A percentile compares a stretch with the other conserved stretches of the same genome.
These are phyloP conservation scores for Metarhizium sp. DNA, from an alignment of 2,329 filamentous ascomycete genomes.

Conservation along the genomic window DNA sequence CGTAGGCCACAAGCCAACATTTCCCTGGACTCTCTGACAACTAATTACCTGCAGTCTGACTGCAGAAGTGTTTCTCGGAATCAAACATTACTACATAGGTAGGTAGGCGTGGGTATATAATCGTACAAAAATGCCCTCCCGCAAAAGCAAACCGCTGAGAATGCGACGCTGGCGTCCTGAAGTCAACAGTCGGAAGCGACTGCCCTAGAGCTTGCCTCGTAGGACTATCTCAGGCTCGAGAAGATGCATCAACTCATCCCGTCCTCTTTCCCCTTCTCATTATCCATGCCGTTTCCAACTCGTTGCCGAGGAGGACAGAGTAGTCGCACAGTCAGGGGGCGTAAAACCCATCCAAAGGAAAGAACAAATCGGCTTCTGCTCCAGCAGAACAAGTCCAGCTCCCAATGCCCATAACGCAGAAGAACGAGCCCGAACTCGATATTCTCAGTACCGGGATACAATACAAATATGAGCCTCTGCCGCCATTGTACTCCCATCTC, in stretches of 20 bases:
- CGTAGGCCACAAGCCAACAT: too few relatives aligned
- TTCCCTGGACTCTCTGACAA: too few relatives aligned
- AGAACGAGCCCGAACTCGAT: neutral
- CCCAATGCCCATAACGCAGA: neutral
- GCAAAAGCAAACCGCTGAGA: neutral
- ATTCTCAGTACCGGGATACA: neutral
- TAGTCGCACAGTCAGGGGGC: neutral
- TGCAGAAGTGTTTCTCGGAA: neutral
- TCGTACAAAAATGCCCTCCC: neutral
- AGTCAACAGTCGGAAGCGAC: neutral
- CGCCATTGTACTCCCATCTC: neutral
- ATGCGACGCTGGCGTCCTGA: neutral
- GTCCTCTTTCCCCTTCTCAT: neutral
- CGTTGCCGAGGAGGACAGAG: neutral
- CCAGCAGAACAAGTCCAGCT: neutral
- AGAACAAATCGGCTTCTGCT: neutral
- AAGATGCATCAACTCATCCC: neutral
- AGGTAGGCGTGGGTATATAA: neutral
- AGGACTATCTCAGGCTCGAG: neutral
- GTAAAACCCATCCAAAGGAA: neutral
- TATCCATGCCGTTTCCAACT: neutral
- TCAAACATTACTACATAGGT: neutral
- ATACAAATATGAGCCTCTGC: neutral
- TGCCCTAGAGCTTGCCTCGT: neutral
- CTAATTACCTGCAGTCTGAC: too few relatives aligned